Base-by-base conservation (phyloP, 2,329 filamentous ascomycete genomes). In the Pestalotiopsis sp. region DNA sequence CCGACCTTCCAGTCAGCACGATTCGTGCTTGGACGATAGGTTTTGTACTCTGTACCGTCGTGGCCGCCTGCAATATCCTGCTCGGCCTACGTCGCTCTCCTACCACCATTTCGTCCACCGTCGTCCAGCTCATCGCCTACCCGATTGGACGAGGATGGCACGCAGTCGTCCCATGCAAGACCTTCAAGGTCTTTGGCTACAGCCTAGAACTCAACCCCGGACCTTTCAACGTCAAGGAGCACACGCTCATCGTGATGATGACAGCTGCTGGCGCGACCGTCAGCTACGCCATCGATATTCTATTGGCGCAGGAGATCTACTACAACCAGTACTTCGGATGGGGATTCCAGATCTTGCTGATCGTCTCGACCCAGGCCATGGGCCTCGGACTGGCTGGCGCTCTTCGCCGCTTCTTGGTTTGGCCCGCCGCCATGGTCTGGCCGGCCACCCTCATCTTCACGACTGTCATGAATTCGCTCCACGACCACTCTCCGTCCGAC, bases 361-460 rank as follows among this genome's bases (percentile, higher is more conserved):
- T 84, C 67, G 84, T 91, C 69, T 89, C 87, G 3, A 90, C 87
- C 1, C 87, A 91, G 69, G 84, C 89, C 73, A 88, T 90, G 69
- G 90, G 90, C 5, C 90, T 90, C 71, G 89, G 89, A 2, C 80
- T 91, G 38, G 90, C 90, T 7, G 89, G 89, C 2, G 76, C 91
- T 68, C 82, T 84, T 36, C 82, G 88, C 25, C 84, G 87, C 45
- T 91, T 89, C 78, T 83, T 91, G 36, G 84, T 89, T 31, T 87
- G 82, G 78, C 89, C 88, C 1, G 87, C 89, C 2, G 84, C 87
- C 66, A 91, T 91, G 88, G 87, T 91, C 65, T 91, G 89, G 89
- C 89, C 89, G 1, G 83, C 85, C 25, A 84, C 86, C 36, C 80
- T 85, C 41, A 87, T 90, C 74, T 91, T 89, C 74, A 84, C 86